phyloP scores from a whole-genome alignment of 2,329 filamentous ascomycete species.

The Ophiobolus disseminans region DNA sequence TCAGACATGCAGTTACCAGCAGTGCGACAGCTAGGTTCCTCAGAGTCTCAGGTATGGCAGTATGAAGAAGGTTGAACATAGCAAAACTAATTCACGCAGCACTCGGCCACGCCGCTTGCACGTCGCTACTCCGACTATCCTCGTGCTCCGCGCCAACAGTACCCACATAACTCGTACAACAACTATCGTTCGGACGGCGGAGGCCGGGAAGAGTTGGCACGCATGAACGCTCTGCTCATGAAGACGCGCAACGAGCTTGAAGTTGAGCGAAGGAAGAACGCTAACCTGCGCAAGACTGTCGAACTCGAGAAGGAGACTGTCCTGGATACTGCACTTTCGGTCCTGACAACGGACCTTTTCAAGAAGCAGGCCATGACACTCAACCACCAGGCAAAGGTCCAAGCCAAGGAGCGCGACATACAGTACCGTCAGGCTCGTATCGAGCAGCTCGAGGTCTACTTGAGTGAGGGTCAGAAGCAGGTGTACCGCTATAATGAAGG shows the following conservation, averaged over 20 bases:
- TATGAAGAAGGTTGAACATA: neutral
- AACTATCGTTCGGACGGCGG: constrained; percentile 2
- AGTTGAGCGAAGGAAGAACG: constrained; percentile 17
- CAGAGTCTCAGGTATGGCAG: neutral
- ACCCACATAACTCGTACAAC: neutral
- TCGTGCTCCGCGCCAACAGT: constrained; percentile 6
- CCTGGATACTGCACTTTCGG: constrained; percentile 12
- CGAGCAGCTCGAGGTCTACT: constrained; percentile 24
- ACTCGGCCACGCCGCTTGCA: neutral
- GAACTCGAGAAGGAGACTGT: constrained; percentile 15
- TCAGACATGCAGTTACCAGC: neutral
- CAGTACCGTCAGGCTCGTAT: constrained; percentile 18
- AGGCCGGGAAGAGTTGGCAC: constrained; percentile 14
- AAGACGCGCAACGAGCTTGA: constrained; percentile 23
- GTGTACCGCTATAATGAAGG: constrained; percentile 14
- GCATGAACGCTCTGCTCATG: constrained; percentile 17
- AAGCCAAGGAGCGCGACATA: constrained; percentile 18
- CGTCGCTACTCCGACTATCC: neutral
- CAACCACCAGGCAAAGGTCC: constrained; percentile 6
- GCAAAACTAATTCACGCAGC: neutral
- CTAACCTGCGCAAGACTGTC: constrained; percentile 10
- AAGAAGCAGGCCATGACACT: constrained; percentile 22
- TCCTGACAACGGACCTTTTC: constrained; percentile 18
- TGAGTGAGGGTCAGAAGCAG: constrained; percentile 32
- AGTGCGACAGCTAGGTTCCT: neutral